Percentiles rank a stretch among this genome's conserved stretches.
These are phyloP conservation scores for Solanum hybrid DNA, from an alignment of 305 asterid species.

Conservation along the genomic window DNA sequence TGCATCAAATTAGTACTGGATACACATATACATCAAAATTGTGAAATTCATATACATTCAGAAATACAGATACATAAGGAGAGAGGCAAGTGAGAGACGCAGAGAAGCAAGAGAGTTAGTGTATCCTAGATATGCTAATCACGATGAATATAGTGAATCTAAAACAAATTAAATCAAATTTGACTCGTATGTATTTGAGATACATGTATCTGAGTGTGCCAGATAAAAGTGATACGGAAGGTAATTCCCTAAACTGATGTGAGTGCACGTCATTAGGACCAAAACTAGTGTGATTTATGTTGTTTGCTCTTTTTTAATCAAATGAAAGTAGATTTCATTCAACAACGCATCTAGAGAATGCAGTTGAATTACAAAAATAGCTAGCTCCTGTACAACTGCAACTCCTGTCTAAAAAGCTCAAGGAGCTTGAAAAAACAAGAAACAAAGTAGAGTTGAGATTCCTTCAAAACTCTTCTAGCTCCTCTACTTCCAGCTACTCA, in stretches of 20 bases:
- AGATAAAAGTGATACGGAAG: not conserved
- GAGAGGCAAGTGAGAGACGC: not conserved
- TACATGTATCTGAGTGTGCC: not conserved
- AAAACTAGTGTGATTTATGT: not conserved
- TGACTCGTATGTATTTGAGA: not conserved
- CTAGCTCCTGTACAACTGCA: not conserved
- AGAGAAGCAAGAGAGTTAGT: not conserved
- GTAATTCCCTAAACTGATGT: not conserved
- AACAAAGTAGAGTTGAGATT: not conserved
- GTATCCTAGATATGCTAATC: not conserved
- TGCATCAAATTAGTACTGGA: not conserved
- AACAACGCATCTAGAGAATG: not conserved
- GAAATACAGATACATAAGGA: not conserved
- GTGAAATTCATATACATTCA: not conserved
- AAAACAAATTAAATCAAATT: too few relatives aligned
- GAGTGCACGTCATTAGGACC: not conserved
- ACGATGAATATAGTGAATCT: not conserved
- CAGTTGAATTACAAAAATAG: not conserved
- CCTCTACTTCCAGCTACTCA: not conserved
- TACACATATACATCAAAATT: not conserved
- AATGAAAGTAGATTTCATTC: not conserved
- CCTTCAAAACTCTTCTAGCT: not conserved
- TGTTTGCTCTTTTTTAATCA: not conserved
- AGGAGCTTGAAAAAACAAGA: not conserved
- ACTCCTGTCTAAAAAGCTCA: not conserved